phyloP scores from a whole-genome alignment of 805 yeast species.

The Saccharomycopsis fodiens region DNA sequence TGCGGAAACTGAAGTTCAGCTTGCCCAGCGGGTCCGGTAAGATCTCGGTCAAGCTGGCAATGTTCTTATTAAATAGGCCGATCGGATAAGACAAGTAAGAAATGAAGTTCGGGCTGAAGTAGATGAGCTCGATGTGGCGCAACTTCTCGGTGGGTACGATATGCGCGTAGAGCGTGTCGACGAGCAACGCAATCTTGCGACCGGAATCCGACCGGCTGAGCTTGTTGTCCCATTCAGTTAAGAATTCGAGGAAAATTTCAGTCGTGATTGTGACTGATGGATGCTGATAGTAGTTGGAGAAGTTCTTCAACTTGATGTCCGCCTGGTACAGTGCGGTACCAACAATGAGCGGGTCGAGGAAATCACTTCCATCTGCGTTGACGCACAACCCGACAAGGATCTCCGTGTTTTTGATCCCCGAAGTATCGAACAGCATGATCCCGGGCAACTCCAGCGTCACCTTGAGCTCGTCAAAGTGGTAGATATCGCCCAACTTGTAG shows the following conservation, averaged over 20 bases:
- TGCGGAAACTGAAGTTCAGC: slow-evolving; percentile 3
- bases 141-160: slow-evolving; percentile 28
- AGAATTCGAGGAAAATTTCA: slow-evolving; percentile 23
- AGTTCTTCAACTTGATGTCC: slow-evolving; percentile 1
- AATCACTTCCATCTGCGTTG: slow-evolving; percentile 26
- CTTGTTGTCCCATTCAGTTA: slow-evolving; percentile 19
- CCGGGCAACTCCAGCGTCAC: slow-evolving; percentile 22
- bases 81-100: slow-evolving; percentile 15
- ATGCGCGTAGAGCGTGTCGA: slow-evolving; percentile 32
- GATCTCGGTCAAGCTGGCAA: slow-evolving; percentile 14
- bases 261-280: slow-evolving; percentile 20
- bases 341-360: slow-evolving; percentile 27
- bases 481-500: slow-evolving; percentile 26
- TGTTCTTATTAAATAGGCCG: slow-evolving; percentile 15
- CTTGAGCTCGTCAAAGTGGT: slow-evolving; percentile 32
- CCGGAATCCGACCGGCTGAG: slow-evolving; percentile 15
- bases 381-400: slow-evolving; percentile 25
- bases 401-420: slow-evolving; percentile 10
- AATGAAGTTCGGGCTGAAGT: slow-evolving; percentile 23
- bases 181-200: slow-evolving; percentile 25
- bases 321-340: slow-evolving; percentile 6
- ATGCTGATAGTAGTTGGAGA: slow-evolving; percentile 17
- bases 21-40: slow-evolving; percentile 1
- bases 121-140: slow-evolving; percentile 26
- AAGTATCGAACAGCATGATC: slow-evolving; percentile 6